Evolutionary conservation across 2,329 filamentous ascomycete species (phyloP).

Genomic region (Nectriaceae sp.): DNA sequence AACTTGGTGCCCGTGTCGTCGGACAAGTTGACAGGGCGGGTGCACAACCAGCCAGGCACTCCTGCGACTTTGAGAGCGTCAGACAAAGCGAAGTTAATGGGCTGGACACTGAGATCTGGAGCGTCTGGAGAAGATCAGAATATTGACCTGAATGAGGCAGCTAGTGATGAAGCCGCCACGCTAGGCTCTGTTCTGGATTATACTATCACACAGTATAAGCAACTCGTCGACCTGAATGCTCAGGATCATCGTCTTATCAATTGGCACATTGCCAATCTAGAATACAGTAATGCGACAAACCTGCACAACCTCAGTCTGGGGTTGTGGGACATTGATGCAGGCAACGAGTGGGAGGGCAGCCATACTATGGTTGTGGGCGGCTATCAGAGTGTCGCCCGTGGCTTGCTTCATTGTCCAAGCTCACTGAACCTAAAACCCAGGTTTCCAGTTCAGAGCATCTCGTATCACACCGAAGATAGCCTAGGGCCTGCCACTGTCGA

Average conservation of each 20-base stretch:
- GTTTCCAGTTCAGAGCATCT: slow-evolving; percentile 71
- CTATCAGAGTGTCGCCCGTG: slow-evolving; percentile 90
- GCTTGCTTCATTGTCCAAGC: slow-evolving; percentile 75
- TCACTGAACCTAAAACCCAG: slow-evolving; percentile 77
- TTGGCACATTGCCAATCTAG: slow-evolving; percentile 97
- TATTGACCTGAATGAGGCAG: slow-evolving; percentile 69
- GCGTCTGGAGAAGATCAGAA: slow-evolving; percentile 65
- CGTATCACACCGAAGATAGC: slow-evolving; percentile 55
- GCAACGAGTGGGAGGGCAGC: slow-evolving; percentile 94
- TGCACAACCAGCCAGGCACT: slow-evolving; percentile 70
- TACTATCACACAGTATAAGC: slow-evolving; percentile 84
- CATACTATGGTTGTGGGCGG: slow-evolving; percentile 93
- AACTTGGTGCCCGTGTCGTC: slow-evolving; percentile 65
- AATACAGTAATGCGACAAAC: slow-evolving; percentile 94
- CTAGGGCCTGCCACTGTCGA: slow-evolving; percentile 61
- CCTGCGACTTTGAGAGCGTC: slow-evolving; percentile 72
- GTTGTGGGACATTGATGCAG: slow-evolving; percentile 95
- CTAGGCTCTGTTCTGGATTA: slow-evolving; percentile 91
- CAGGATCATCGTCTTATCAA: slow-evolving; percentile 91
- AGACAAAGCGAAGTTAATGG: slow-evolving; percentile 76
- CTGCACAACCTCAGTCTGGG: slow-evolving; percentile 84
- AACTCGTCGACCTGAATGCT: slow-evolving; percentile 77
- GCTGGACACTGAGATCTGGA: slow-evolving; percentile 70
- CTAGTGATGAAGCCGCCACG: slow-evolving; percentile 67
- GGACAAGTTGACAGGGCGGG: slow-evolving; percentile 70